Base-by-base conservation (phyloP, 805 yeast genomes). In the Jamesozyma lodderae region DNA sequence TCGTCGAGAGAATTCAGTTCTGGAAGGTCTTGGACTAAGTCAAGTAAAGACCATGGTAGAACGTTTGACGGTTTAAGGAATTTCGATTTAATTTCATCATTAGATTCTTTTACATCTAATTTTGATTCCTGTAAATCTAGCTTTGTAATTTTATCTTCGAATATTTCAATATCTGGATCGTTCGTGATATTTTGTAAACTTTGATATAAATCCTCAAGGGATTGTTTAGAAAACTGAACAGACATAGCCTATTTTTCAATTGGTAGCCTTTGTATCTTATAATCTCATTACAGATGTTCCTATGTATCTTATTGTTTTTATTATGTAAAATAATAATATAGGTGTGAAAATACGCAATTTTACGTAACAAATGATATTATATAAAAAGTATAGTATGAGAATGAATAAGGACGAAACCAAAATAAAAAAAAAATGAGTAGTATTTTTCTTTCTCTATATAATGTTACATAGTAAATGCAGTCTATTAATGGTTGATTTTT, bases 41-140 rank as follows among this genome's bases (percentile, higher is more conserved):
- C 83, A 6, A 88, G 65, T 46, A 90, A 64, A 34, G 75, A 79
- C 81, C 88, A 77, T 0, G 81, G 68, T 16, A 90, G 64, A 32
- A 67, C 65, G 31, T 69, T 67, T 0, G 78, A 69, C 0, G 96
- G 95, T 13, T 69, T 71, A 25, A 87, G 63, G 37, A 75, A 77
- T 33, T 68, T 70, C 40, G 20, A 34, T 15, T 16, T 34, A 21
- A 37, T 40, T 22, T 39, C 35, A 23, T 40, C 41, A 20, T 34
- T 39, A 15, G 18, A 27, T 6, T 36, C 22, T 18, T 11, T 18
- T 4, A 21, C 22, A 19, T 28, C 21, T 10, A 20, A 10, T 25
- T 35, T 13, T 41, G 25, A 16, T 9, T 29, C 31, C 7, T 35
- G 16, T 6, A 10, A 14, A 29, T 44, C 43, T 4, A 41, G 31